Evolutionary conservation across 2,329 filamentous ascomycete species (phyloP), one percentile per base, ranked within the genome.

Genomic region (Geoglossum cookeanum): DNA sequence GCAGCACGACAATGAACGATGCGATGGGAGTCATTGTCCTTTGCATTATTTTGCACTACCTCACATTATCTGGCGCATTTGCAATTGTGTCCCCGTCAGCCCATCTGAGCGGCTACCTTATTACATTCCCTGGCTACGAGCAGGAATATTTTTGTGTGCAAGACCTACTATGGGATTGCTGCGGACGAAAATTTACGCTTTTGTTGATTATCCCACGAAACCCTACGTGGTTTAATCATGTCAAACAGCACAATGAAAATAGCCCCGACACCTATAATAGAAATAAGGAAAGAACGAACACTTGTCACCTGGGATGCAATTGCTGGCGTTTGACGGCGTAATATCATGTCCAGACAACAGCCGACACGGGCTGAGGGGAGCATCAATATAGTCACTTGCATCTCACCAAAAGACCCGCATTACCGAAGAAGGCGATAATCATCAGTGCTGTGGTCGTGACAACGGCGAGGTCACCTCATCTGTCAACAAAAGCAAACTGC

Each of bases 381-480:
- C 11, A 53, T 53, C 49, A 53, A 35, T 37, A 15, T 53, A 37
- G 49, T 53, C 49, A 53, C 4, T 45, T 53, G 49, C 49, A 53
- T 53, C 30, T 53, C 49, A 53, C 32, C 49, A 35, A 22, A 22
- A 37, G 49, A 17, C 49, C 30, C 49, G 49, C 49, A 53, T 17
- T 32, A n/a, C 49, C 30, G 33, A 35, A 37, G 30, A 37, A 53
- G 4, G 33, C 11, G 29, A 5, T 22, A 17, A 37, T 3, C 49
- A 13, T 35, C 33, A 53, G 30, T n/a, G 49, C 22, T 35, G 49
- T 53, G 37, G 42, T 32, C 35, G 11, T 53, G 33, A 22, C 49
- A 15, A 53, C 17, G 30, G 49, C 37, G 22, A 37, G 30, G 15
- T 45, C 42, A 45, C 15, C 42, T 15, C 17, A 5, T 27, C 15